phyloP scores from a whole-genome alignment of 306 rosid species.

The Delonix regia region DNA sequence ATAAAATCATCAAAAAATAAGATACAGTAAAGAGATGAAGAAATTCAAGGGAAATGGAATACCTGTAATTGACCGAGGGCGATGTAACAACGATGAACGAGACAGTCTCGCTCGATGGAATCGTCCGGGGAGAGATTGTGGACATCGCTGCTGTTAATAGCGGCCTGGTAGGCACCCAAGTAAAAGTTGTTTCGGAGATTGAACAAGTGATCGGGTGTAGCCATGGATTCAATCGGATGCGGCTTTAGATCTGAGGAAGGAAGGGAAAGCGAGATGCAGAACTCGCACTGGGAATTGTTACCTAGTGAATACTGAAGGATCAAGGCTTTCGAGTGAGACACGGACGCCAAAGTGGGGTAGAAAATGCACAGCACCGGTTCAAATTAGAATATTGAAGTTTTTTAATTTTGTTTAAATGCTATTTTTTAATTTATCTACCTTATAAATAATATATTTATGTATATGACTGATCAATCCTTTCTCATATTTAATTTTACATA shows the following conservation, averaged over 20 bases:
- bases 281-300: not conserved
- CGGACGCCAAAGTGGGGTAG: not conserved
- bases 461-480: too few relatives aligned
- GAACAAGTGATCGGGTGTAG: constrained; percentile 86
- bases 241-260: constrained; percentile 14
- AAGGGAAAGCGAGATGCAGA: not conserved
- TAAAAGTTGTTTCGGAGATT: constrained; percentile 86
- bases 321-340: not conserved
- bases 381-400: too few relatives aligned
- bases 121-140: constrained; percentile 78
- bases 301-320: not conserved
- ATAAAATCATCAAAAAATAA: not conserved
- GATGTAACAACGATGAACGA: constrained; percentile 89
- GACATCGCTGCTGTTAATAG: constrained; percentile 83
- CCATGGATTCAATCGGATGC: constrained; percentile 32
- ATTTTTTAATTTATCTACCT: too few relatives aligned
- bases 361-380: not conserved
- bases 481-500: too few relatives aligned
- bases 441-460: too few relatives aligned
- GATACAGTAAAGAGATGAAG: not conserved
- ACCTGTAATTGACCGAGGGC: constrained; percentile 76
- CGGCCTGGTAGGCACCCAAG: constrained; percentile 90
- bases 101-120: constrained; percentile 71
- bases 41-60: not conserved
- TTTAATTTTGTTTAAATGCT: too few relatives aligned